Conservation (phyloP, 1,284 basidiomycete genomes). For the Leucoagaricus sp. region DNA sequence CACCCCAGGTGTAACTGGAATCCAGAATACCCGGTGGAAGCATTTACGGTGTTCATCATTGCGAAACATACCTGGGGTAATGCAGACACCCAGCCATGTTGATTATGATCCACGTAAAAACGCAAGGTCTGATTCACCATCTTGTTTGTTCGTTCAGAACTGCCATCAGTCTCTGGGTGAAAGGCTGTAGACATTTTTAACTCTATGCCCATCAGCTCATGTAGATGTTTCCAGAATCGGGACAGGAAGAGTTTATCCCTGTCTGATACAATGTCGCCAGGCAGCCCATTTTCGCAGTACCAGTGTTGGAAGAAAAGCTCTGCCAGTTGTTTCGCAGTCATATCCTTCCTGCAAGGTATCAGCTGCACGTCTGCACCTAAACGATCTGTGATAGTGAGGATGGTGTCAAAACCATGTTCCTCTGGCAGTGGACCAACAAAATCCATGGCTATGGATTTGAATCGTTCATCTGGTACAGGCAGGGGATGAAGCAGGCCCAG, state of each 20-base stretch:
- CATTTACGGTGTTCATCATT: slow-evolving; percentile 22
- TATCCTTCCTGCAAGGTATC: slow-evolving; percentile 23
- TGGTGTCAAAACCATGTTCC: slow-evolving; percentile 29
- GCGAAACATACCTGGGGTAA: slow-evolving; percentile 17
- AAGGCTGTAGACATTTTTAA: slow-evolving; percentile 33
- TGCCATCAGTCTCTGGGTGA: slow-evolving; percentile 24
- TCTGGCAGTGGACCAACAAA: slow-evolving; percentile 34
- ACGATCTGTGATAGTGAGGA: slow-evolving; percentile 42
- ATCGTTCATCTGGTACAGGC: slow-evolving; percentile 27
- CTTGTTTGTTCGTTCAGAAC: slow-evolving; percentile 23
- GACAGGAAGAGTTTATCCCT: slow-evolving; percentile 31
- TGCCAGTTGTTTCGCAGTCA: slow-evolving; percentile 20
- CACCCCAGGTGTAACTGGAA: slow-evolving; percentile 19
- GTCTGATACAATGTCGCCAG: slow-evolving; percentile 26
- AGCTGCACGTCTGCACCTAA: slow-evolving; percentile 38
- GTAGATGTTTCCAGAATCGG: slow-evolving; percentile 24
- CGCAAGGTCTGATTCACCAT: slow-evolving; percentile 5
- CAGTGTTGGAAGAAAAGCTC: slow-evolving; percentile 31
- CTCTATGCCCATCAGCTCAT: slow-evolving; percentile 28
- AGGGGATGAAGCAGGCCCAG: slow-evolving; percentile 24
- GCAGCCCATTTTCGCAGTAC: slow-evolving; percentile 36
- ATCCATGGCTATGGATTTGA: slow-evolving; percentile 31
- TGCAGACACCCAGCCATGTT: slow-evolving; percentile 24
- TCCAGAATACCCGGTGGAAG: slow-evolving; percentile 17
- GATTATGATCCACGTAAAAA: slow-evolving; percentile 29